Evolutionary conservation across 257 asterid species (phyloP), one percentile per base, ranked within the genome.

Genomic region (Cruciata laevipes): DNA sequence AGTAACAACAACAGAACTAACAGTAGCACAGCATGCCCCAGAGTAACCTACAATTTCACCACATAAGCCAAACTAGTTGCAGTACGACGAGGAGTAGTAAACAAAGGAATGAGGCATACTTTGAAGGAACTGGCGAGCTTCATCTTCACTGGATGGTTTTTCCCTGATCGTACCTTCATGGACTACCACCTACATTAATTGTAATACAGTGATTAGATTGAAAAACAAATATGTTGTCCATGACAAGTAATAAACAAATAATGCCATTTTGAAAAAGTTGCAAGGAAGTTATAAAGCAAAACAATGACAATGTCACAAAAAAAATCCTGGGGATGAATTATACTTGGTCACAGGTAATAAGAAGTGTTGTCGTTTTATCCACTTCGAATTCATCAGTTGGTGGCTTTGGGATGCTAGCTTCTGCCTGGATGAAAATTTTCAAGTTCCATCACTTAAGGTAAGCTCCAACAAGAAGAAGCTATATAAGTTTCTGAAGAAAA

Each of bases 271-370:
- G 52, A 52, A 71, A 10, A 49, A 37, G 27, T 56, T 16, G 27
- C 38, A 37, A 21, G 5, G 6, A 16, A 35, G 11, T 12, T 47
- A 35, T 1, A 60, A 63, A 21, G 55, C 42, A 59, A 66, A 51
- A 51, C 5, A 68, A 25, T 32, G 65, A 66, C 61, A 25, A 31
- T 10, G 8, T 23, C 31, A 66, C 18, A 68, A 5, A 60, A 47
- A 60, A 59, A 21, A 31, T 63, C 77, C 35, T 66, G 71, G 73
- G 79, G 77, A 68, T 68, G 72, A 53, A 25, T 70, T 81, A 84
- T 89, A 91, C 98, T 89, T 89, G 98, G 77, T 91, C 96, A 78
- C 96, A 91, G 51, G 98, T 91, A 78, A 91, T 74, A 75, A 91
- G 90, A 83, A 91, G 83, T 60, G 85, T 83, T 69, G 96, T 83